These are phyloP conservation scores for Fusarium camptoceras DNA, from an alignment of 2,329 filamentous ascomycete species.

Conservation along the genomic window DNA sequence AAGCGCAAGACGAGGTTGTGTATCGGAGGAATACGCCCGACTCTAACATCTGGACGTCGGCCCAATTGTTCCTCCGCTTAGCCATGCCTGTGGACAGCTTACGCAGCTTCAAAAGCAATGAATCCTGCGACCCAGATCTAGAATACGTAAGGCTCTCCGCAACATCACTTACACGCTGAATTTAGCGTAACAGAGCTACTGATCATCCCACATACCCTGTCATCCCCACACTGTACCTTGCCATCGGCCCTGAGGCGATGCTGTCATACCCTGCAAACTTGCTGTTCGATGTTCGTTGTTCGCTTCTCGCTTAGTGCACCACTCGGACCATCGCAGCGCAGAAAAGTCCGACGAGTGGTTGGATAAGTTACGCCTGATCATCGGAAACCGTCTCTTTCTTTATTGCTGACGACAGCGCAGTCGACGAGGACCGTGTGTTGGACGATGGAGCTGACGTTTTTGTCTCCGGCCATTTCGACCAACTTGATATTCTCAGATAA, in stretches of 20 bases:
- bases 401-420: too few species aligned
- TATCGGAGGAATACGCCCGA: too few species aligned
- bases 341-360: too few species aligned
- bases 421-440: not conserved
- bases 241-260: too few species aligned
- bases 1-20: too few species aligned
- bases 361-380: constrained; percentile 81
- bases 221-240: not conserved
- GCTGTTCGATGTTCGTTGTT: too few species aligned
- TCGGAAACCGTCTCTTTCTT: too few species aligned
- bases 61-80: not conserved
- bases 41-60: too few species aligned
- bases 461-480: not conserved
- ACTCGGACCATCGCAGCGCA: too few species aligned
- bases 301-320: too few species aligned
- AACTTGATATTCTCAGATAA: not conserved
- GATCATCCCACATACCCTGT: not conserved
- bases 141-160: not conserved
- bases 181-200: not conserved
- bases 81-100: not conserved
- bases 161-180: not conserved
- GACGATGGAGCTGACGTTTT: not conserved
- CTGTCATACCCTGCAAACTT: too few species aligned
- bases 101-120: accelerated
- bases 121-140: not conserved